Conservation (phyloP, 2,329 filamentous ascomycete species). For the Scytalidium sp. region DNA sequence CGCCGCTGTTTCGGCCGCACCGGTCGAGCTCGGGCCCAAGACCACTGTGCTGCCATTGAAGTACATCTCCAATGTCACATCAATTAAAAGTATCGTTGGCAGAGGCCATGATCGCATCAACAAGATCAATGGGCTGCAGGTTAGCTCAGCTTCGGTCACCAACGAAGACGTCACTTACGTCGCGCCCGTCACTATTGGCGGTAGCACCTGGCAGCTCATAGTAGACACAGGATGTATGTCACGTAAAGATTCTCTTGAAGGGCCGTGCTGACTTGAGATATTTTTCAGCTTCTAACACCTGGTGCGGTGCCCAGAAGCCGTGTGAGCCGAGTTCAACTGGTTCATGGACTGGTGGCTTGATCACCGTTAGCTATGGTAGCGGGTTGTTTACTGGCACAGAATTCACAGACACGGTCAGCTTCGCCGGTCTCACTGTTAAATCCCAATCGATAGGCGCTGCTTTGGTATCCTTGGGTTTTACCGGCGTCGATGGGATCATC, state of each 20-base stretch:
- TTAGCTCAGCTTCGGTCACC: slow-evolving; percentile 21
- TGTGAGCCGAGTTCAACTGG: slow-evolving; percentile 15
- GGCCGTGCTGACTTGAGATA: slow-evolving; percentile 6
- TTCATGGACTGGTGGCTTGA: slow-evolving; percentile 19
- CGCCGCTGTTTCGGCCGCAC: slow-evolving; percentile 20
- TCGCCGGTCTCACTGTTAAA: slow-evolving; percentile 25
- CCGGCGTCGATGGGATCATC: slow-evolving; percentile 14
- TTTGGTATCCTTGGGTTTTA: slow-evolving; percentile 8
- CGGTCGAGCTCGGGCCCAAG: slow-evolving; percentile 17
- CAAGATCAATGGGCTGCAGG: slow-evolving; percentile 17
- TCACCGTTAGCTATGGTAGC: slow-evolving; percentile 24
- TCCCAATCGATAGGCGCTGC: slow-evolving; percentile 15
- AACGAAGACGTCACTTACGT: slow-evolving; percentile 26
- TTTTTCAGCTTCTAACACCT: slow-evolving; percentile 24
- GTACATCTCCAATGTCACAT: slow-evolving; percentile 19
- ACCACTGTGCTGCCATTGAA: slow-evolving; percentile 18
- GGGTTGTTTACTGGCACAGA: slow-evolving; percentile 24
- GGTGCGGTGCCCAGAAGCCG: slow-evolving; percentile 12
- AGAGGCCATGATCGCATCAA: slow-evolving; percentile 21
- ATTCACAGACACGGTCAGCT: slow-evolving; percentile 28
- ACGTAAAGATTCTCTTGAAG: neutral
- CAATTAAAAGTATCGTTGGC: slow-evolving; percentile 20
- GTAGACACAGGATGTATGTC: slow-evolving; percentile 27
- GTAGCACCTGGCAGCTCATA: slow-evolving; percentile 22
- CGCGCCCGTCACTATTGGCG: slow-evolving; percentile 23